phyloP scores from a whole-genome alignment of 768 basidiomycete genomes.

The Asterophora lycoperdoides region DNA sequence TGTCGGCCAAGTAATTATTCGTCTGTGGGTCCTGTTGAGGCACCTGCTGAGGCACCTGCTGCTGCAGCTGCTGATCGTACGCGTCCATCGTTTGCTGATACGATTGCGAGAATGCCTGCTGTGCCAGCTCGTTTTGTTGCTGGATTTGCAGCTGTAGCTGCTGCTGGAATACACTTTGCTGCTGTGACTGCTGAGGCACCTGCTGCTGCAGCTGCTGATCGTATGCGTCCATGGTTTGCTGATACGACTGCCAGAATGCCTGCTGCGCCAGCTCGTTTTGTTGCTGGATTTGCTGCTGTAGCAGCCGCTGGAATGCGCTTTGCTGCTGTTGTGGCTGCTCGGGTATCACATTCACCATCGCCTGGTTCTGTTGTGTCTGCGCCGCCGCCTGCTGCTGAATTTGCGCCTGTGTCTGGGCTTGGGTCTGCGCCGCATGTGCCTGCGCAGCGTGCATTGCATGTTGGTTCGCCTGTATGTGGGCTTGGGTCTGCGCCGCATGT shows the following conservation, averaged over 20 bases:
- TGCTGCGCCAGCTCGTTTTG: background rate
- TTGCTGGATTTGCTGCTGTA: background rate
- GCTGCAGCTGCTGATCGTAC: background rate
- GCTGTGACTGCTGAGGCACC: no score
- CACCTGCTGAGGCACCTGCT: background rate
- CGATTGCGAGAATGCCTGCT: slow-evolving; percentile 1
- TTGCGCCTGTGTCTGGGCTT: background rate
- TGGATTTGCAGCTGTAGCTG: background rate
- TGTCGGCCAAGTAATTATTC: background rate
- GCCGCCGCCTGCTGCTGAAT: background rate
- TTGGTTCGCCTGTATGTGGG: slow-evolving; percentile 1
- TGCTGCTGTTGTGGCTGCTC: slow-evolving; percentile 6
- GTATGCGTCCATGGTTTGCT: background rate
- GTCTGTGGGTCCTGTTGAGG: background rate
- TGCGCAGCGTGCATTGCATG: background rate
- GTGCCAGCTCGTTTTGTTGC: background rate
- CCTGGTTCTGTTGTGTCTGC: slow-evolving; percentile 5
- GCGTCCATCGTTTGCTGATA: slow-evolving; percentile 1
- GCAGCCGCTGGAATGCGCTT: background rate
- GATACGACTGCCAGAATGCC: background rate
- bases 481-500: no score
- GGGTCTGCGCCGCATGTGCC: background rate
- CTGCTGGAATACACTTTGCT: no score
- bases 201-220: background rate
- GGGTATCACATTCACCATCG: background rate